Percentiles rank a stretch among this genome's conserved stretches.
These are phyloP conservation scores for Ceratopteris richardii DNA, from an alignment of 75 land plant genomes.

Conservation along the genomic window DNA sequence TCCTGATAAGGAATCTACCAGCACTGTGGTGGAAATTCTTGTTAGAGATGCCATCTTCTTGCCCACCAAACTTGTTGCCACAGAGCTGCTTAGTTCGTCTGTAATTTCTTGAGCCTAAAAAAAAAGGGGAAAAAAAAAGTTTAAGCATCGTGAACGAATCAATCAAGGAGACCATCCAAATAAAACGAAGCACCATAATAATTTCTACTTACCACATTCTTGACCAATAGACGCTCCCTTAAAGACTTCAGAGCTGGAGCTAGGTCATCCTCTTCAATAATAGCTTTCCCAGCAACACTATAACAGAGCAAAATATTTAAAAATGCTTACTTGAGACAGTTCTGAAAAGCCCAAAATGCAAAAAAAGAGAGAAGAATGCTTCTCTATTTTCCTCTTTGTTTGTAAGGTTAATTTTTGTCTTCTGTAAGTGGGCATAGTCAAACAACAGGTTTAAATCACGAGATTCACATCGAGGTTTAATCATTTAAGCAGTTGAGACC, in stretches of 20 bases:
- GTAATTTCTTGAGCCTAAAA: constrained; percentile 93
- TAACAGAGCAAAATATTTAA: neutral
- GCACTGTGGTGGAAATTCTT: constrained; percentile 84
- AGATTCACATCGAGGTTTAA: no score
- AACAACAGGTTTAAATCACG: no score
- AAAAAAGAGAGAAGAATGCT: no score
- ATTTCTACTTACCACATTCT: constrained; percentile 83
- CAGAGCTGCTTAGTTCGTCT: constrained; percentile 93
- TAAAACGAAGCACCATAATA: neutral
- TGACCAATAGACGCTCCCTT: constrained; percentile 91
- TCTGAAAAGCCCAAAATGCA: neutral
- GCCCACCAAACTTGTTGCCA: constrained; percentile 93
- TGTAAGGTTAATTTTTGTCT: no score
- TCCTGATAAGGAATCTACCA: constrained; percentile 60
- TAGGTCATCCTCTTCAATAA: constrained; percentile 75
- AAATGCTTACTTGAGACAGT: neutral
- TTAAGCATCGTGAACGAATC: no score
- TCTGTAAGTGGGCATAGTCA: no score
- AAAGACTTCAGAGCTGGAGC: constrained; percentile 88
- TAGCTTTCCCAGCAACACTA: constrained; percentile 92
- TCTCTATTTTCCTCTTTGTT: neutral
- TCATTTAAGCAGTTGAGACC: no score
- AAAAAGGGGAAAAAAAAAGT: neutral
- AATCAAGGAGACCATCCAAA: neutral
- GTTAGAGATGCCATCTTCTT: constrained; percentile 93